A percentile compares a stretch with the other conserved stretches of the same genome.
Evolutionary conservation across 345 rosid genomes (phyloP).

Genomic region (Salix koriyanagi): DNA sequence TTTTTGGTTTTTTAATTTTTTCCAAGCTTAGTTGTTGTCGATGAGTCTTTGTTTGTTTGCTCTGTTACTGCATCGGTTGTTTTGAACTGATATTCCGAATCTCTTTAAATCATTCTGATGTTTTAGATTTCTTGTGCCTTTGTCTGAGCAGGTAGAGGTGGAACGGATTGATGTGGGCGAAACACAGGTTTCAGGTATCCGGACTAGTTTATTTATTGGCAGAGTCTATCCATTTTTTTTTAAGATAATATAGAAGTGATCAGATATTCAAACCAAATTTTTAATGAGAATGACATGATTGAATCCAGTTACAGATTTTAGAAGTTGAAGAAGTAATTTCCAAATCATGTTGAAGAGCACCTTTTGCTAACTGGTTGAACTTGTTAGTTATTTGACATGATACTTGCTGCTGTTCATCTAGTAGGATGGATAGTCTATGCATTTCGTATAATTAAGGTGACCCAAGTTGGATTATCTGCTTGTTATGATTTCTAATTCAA

Average conservation of each 20-base stretch:
- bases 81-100: background rate
- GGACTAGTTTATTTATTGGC: background rate
- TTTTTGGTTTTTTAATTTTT: background rate
- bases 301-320: background rate
- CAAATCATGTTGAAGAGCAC: background rate
- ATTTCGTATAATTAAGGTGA: background rate
- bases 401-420: background rate
- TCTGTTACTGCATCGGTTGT: background rate
- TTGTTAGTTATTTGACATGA: background rate
- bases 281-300: background rate
- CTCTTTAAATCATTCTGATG: background rate
- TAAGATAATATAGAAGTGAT: background rate
- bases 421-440: background rate
- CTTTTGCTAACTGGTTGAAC: background rate
- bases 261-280: background rate
- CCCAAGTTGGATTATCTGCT: background rate
- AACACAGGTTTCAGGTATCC: slow-evolving; percentile 48
- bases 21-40: background rate
- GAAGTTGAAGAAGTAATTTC: background rate
- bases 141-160: slow-evolving; percentile 57
- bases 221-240: background rate
- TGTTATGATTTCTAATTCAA: background rate
- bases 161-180: slow-evolving; percentile 73
- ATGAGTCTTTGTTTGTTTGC: background rate
- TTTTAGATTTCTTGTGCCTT: background rate